Conservation (phyloP, 768 basidiomycete genomes). For the Leccinum pellstonianum region DNA sequence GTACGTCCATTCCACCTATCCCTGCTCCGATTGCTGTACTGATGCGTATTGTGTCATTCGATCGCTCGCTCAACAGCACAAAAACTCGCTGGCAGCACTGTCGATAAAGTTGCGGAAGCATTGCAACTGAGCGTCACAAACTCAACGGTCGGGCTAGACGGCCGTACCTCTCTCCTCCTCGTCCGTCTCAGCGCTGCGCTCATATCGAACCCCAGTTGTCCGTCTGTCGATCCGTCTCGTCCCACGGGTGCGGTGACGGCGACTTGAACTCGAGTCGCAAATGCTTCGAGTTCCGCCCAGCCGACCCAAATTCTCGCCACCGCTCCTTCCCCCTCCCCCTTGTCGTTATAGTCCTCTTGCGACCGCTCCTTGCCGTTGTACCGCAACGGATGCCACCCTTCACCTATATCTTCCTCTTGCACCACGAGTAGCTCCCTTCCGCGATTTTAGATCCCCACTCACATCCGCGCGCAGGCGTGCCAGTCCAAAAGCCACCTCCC, state of each 20-base stretch:
- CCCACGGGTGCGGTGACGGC: constrained; percentile 68
- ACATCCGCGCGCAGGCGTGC: constrained; percentile 27
- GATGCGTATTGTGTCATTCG: constrained; percentile 6
- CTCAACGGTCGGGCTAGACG: constrained; percentile 88
- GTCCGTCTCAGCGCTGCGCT: constrained; percentile 73
- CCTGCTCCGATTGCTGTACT: neutral
- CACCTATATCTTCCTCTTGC: constrained; percentile 26
- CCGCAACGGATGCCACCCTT: constrained; percentile 29
- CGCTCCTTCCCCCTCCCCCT: constrained; percentile 22
- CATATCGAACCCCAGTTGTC: constrained; percentile 48
- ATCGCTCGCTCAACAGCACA: constrained; percentile 46
- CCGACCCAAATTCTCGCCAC: constrained; percentile 21
- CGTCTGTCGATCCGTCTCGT: constrained; percentile 50
- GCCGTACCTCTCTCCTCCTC: constrained; percentile 70
- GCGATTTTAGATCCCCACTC: constrained; percentile 4
- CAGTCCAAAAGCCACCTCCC: constrained; percentile 17
- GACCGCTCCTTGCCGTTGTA: constrained; percentile 11
- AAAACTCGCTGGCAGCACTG: constrained; percentile 64
- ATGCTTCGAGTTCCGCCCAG: constrained; percentile 38
- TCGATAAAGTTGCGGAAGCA: constrained; percentile 55
- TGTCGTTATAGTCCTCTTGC: constrained; percentile 6
- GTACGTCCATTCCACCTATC: constrained; percentile 39
- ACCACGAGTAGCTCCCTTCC: constrained; percentile 19
- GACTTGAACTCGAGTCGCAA: constrained; percentile 50
- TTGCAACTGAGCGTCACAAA: constrained; percentile 81